Percentiles rank a stretch among this genome's conserved stretches.
phyloP scores from a whole-genome alignment of 305 asterid species.

The Withania somnifera region DNA sequence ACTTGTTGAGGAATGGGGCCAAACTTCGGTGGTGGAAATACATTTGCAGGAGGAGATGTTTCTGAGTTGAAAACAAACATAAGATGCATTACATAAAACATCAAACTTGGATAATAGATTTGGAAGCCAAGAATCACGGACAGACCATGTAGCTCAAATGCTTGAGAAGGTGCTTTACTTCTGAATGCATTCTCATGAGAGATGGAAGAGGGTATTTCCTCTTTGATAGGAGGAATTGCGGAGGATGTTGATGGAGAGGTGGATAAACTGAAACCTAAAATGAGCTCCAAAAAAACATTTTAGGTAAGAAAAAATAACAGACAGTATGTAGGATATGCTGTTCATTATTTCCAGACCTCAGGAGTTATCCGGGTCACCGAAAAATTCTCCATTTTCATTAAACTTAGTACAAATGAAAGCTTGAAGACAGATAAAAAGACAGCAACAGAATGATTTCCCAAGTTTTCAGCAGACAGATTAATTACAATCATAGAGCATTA shows the following conservation, averaged over 20 bases:
- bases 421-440: neutral
- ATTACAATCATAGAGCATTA: neutral
- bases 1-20: slow-evolving; percentile 24
- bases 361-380: neutral
- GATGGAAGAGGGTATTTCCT: slow-evolving; percentile 20
- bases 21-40: slow-evolving; percentile 27
- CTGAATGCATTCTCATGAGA: slow-evolving; percentile 13
- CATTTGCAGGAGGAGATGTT: slow-evolving; percentile 27
- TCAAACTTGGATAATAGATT: neutral
- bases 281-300: neutral
- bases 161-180: slow-evolving; percentile 30
- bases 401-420: neutral
- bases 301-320: neutral
- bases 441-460: neutral
- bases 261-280: slow-evolving; percentile 20
- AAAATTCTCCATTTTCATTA: neutral
- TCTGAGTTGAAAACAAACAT: slow-evolving; percentile 15
- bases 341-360: neutral
- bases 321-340: neutral
- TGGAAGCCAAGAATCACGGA: neutral
- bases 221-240: slow-evolving; percentile 26
- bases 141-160: slow-evolving; percentile 36
- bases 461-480: neutral
- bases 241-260: slow-evolving; percentile 15
- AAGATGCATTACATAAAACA: neutral